Base-by-base conservation (phyloP, 2,329 filamentous ascomycete genomes). In the Endothia cerciana region DNA sequence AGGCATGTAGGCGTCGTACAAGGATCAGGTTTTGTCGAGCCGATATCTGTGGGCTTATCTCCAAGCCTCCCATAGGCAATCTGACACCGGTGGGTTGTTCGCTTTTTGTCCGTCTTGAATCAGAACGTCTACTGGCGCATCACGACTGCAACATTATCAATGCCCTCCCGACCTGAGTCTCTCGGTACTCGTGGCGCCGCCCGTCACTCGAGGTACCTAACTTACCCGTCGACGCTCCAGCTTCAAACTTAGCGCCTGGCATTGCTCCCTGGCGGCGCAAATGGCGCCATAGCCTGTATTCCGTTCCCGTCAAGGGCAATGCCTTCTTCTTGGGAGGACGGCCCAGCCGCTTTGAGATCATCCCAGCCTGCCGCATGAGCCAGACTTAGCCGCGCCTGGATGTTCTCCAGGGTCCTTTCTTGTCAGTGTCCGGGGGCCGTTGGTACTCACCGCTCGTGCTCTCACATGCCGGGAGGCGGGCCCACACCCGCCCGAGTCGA, bases 201-300 rank as follows among this genome's bases (percentile, higher is more conserved):
- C 47, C 6, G 47, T 28, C 47, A 49, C 25, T 6, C 47, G 22
- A 30, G 47, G 47, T 19, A 25, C 22, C 22, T 51, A 17, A 22
- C 47, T 15, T 30, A 28, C 25, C 25, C 22, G 47, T 17, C 47
- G 47, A 28, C 47, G 28, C 22, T 22, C 51, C 15, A 55, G 51
- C 17, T 10, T 22, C 30, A 28, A n/a, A 30, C 30, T 17, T 55
- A 55, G 51, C 51, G 51, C 28, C 28, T 51, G 51, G 19, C 17
- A 55, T 55, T 55, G 28, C 51, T 55, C 51, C n/a, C 15, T 55
- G 51, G 51, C 51, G 51, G 51, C 51, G 51, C 19, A 55, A 10
- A 55, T 55, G 51, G 51, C 51, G 51, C 51, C 51, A 55, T 55
- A 55, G 22, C 19, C 28, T 36, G 13, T 30, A 13, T 51, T 5